A percentile compares a stretch with the other conserved stretches of the same genome.
Evolutionary conservation across 108 stramenopile species (phyloP).

Genomic region (Nitzschia inconspicua): DNA sequence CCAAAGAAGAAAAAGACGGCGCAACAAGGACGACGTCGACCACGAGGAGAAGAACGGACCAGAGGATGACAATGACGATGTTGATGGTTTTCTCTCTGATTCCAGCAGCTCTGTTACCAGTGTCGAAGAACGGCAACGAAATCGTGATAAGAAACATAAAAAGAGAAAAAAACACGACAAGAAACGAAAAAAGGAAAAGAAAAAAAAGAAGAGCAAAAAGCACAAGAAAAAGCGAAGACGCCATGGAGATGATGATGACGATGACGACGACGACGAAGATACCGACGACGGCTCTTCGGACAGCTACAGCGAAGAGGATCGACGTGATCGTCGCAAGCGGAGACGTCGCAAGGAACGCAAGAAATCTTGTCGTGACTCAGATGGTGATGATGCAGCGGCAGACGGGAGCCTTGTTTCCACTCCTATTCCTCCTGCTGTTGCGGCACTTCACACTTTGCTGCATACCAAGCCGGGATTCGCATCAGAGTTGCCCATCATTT

Average conservation of each 20-base stretch:
- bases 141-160: too few species aligned
- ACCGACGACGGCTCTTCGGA: neutral
- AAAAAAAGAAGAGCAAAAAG: neutral
- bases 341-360: neutral
- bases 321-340: constrained; percentile 6
- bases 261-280: constrained; percentile 3
- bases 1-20: neutral
- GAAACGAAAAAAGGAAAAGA: too few species aligned
- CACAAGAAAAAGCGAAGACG: neutral
- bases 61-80: too few species aligned
- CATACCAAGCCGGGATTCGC: constrained; percentile 23
- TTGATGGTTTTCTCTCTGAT: too few species aligned
- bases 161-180: too few species aligned
- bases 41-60: too few species aligned
- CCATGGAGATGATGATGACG: constrained; percentile 1
- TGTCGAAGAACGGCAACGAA: too few species aligned
- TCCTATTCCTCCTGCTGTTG: neutral
- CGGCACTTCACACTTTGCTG: constrained; percentile 33
- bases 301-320: constrained; percentile 4
- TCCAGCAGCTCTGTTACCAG: too few species aligned
- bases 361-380: neutral
- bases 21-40: too few species aligned
- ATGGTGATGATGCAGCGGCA: neutral
- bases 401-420: neutral
- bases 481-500: constrained; percentile 35